A percentile compares a stretch with the other conserved stretches of the same genome.
phyloP scores from a whole-genome alignment of 495 filamentous ascomycete genomes.

The Emericellopsis terricola region DNA sequence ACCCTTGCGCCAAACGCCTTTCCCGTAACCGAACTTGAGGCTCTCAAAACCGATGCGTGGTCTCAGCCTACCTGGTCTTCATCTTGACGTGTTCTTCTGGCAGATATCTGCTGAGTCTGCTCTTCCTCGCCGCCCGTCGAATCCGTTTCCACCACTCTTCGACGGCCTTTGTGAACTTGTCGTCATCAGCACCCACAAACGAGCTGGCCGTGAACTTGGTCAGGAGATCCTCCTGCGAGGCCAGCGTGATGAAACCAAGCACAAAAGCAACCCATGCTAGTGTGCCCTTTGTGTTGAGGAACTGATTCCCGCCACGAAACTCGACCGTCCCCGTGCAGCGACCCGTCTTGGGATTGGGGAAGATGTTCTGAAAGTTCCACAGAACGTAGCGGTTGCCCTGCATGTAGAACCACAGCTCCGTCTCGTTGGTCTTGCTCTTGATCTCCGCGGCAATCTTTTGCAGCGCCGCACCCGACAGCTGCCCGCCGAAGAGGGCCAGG shows the following conservation, averaged over 20 bases:
- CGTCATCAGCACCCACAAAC: background rate
- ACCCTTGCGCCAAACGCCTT: no score
- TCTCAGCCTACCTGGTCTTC: constrained; percentile 15
- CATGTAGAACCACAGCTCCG: constrained; percentile 6
- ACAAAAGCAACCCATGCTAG: constrained; percentile 5
- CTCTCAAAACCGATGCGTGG: no score
- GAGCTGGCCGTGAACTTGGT: background rate
- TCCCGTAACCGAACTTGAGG: no score
- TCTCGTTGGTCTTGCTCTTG: constrained; percentile 2
- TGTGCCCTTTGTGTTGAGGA: constrained; percentile 5
- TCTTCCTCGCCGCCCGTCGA: constrained; percentile 2
- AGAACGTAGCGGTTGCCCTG: constrained; percentile 7
- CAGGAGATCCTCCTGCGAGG: constrained; percentile 3
- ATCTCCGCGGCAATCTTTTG: constrained; percentile 5
- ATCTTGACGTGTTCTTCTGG: constrained; percentile 12
- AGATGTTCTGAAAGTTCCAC: constrained; percentile 10
- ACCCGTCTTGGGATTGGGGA: constrained; percentile 1
- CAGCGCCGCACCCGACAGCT: constrained; percentile 3
- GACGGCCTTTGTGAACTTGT: background rate
- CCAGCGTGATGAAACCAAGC: constrained; percentile 5
- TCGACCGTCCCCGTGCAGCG: constrained; percentile 5
- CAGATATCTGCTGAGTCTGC: constrained; percentile 3
- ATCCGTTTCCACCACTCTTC: constrained; percentile 4
- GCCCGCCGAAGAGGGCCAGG: background rate
- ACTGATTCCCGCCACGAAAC: constrained; percentile 8